These are phyloP conservation scores for grape (Vitis vinifera) DNA, from an alignment of 164 flowering plant species.

Conservation along the genomic window ASM3070453v1 NC_081815.1:4096001-4096500, in stretches of 20 bases:
- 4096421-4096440: slow-evolving; percentile 43
- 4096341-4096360: slow-evolving; percentile 10
- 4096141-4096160: background rate
- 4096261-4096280: slow-evolving; percentile 30
- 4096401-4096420: slow-evolving; percentile 27
- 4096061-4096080: too few relatives aligned
- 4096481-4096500: slow-evolving; percentile 67
- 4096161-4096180: background rate
- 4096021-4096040: too few relatives aligned
- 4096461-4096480: slow-evolving; percentile 54
- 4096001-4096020: too few relatives aligned
- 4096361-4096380: slow-evolving; percentile 16
- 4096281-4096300: slow-evolving; percentile 24
- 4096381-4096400: slow-evolving; percentile 28
- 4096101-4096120: background rate
- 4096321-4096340: slow-evolving; percentile 19
- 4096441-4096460: slow-evolving; percentile 44
- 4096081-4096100: background rate
- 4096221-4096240: slow-evolving; percentile 29
- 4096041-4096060: too few relatives aligned
- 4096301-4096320: slow-evolving; percentile 31
- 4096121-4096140: background rate
- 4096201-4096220: slow-evolving; percentile 20
- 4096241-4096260: slow-evolving; percentile 26
- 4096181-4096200: slow-evolving; percentile 9